These are phyloP conservation scores for Chytriomyces confervae DNA, from an alignment of 192 early-diverging fungal species.

Conservation along the genomic window DNA sequence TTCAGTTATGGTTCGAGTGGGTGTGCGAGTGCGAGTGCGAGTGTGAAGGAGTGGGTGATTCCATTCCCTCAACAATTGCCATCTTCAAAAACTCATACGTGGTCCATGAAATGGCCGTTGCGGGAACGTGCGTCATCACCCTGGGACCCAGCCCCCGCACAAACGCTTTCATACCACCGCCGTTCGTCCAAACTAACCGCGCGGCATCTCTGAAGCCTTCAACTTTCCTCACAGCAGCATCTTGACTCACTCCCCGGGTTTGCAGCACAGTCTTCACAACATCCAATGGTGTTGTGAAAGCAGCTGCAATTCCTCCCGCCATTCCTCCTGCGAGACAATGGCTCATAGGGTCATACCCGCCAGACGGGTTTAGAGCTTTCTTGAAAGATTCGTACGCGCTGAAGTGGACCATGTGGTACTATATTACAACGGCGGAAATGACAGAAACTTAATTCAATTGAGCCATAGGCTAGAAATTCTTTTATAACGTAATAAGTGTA, in stretches of 20 bases:
- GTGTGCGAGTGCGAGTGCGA: too few relatives aligned
- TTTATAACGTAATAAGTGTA: too few relatives aligned
- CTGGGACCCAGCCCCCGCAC: constrained; percentile 72
- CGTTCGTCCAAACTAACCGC: constrained; percentile 71
- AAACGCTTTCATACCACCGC: constrained; percentile 80
- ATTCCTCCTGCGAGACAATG: constrained; percentile 88
- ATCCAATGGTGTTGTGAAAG: constrained; percentile 92
- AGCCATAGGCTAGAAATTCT: too few relatives aligned
- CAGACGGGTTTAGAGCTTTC: constrained; percentile 79
- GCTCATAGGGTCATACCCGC: constrained; percentile 82
- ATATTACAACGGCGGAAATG: too few relatives aligned
- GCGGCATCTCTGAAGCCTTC: constrained; percentile 74
- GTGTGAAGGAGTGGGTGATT: too few relatives aligned
- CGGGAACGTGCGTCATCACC: constrained; percentile 87
- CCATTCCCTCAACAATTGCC: neutral
- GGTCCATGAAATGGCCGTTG: constrained; percentile 93
- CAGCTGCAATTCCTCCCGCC: constrained; percentile 87
- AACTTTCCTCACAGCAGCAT: constrained; percentile 73
- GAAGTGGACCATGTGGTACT: constrained; percentile 92
- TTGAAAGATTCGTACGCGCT: constrained; percentile 89
- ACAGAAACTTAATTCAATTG: too few relatives aligned
- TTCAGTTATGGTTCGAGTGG: too few relatives aligned
- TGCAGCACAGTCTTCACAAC: constrained; percentile 94
- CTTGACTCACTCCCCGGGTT: constrained; percentile 80
- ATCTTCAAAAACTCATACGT: constrained; percentile 50